Evolutionary conservation across 2,329 filamentous ascomycete genomes (phyloP), one percentile per base, ranked within the genome.

Genomic region (Tolypocladium album): DNA sequence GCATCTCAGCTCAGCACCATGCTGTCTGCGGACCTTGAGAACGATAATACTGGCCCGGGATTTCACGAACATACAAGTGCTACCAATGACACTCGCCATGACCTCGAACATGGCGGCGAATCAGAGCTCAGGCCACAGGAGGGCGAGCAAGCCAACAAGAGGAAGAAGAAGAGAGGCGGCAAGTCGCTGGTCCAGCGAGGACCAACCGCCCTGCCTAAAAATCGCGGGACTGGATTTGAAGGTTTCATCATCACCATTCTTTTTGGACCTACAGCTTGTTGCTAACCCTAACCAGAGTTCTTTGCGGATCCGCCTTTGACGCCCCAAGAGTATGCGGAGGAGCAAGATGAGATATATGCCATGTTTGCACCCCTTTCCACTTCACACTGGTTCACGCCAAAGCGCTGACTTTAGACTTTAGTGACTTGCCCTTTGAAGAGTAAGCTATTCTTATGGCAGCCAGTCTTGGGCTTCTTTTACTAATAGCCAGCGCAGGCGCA

Each of bases 251-350:
- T 34, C 3, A 9, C 20, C 42, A 20, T n/a, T n/a, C 20, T 17
- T 20, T 52, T 24, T 9, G 22, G 22, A 34, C 17, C n/a, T 15
- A 0, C 0, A 20, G 1, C 45, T 38, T 52, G 50, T 40, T 20
- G 15, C 42, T 56, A 15, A 58, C 31, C 11, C 4, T n/a, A 5
- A 3, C 24, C 60, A 82, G 87, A 92, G 63, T 90, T 85, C 71
- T 94, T 84, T 69, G 86, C 88, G 15, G 93, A 97, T 71, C 81
- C 87, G 1, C 92, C 92, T 0, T 75, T 95, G 62, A 92, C 88
- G 0, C 85, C 87, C 0, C 79, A 79, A 0, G 86, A 96, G 68
- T 80, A 83, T 56, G 74, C 80, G 3, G 80, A 88, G 57, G 89
- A 96, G 68, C 75, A 68, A 47, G 68, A 80, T 24, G 78, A 82